These are phyloP conservation scores for Aspergillus quadrilineatus DNA, from an alignment of 2,329 filamentous ascomycete genomes.

Conservation along the genomic window DNA sequence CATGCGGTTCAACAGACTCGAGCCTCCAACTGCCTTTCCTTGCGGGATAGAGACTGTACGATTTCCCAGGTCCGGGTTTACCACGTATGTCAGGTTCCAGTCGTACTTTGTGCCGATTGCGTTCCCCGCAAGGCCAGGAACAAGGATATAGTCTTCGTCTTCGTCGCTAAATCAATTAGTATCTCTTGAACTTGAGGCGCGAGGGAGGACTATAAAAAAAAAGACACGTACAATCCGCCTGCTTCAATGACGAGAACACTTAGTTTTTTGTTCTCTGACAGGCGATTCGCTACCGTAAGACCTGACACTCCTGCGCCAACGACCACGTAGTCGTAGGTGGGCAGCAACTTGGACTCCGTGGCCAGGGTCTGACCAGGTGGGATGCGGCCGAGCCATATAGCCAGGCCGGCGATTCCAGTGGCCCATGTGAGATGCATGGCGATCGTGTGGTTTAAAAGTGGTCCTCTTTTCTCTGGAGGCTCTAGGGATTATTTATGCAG, in stretches of 20 bases:
- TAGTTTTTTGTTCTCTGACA: conserved; percentile 7
- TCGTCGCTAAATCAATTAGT: background rate
- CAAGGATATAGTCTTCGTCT: conserved; percentile 4
- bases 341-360: background rate
- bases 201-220: background rate
- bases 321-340: conserved; percentile 10
- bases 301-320: conserved; percentile 6
- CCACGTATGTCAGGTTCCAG: conserved; percentile 12
- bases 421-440: background rate
- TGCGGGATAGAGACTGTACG: conserved; percentile 3
- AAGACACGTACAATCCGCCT: conserved; percentile 2
- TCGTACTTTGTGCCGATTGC: conserved; percentile 9
- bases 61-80: background rate
- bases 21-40: conserved; percentile 10
- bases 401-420: background rate
- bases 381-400: background rate
- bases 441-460: background rate
- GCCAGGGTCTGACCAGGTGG: background rate
- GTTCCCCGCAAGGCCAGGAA: background rate
- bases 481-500: too few relatives aligned
- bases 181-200: too few relatives aligned
- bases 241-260: conserved; percentile 11
- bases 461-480: too few relatives aligned
- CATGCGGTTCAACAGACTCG: conserved; percentile 10
- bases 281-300: conserved; percentile 6